Evolutionary conservation across 345 rosid species (phyloP), one percentile per base, ranked within the genome.

Genomic region (Heritiera fomes): DNA sequence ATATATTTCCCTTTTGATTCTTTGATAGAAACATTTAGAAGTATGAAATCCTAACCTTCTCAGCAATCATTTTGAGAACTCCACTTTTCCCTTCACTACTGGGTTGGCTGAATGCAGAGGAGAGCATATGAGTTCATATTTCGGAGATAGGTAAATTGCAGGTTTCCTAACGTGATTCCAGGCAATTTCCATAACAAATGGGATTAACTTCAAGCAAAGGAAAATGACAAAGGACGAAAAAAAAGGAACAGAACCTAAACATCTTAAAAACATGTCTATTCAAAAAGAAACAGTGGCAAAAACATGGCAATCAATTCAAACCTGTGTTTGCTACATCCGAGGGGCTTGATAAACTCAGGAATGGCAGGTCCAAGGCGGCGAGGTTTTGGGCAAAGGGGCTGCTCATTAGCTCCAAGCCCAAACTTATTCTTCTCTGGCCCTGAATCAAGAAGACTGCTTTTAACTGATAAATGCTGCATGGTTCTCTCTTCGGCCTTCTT

Each of bases 341-440:
- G 86, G 67, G 91, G 92, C 73, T 80, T 87, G 80, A 94, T 89
- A 74, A 91, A 83, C 62, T 92, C 96, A 2, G 92, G 93, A n/a
- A 86, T 28, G 67, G 85, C 61, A 14, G 88, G 76, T 62, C 83
- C 85, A 41, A 81, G 73, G 34, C 92, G 91, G 11, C 93, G 97
- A 76, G 97, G 97, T 80, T 88, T 91, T 0, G 97, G 96, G 65
- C 97, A 94, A 38, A 89, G 82, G 28, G 89, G 92, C 30, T 50
- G 87, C 59, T 80, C 71, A 32, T 65, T 71, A 71, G 45, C 71
- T 38, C 78, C 77, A 56, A 65, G 43, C 13, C 55, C 70, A 17
- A 79, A 58, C 64, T 83, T 78, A 69, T 72, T 64, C 5, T 63
- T 20, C 12, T 82, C 80, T 4, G 81, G 38, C 18, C 77, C 77